These are phyloP conservation scores for Plasmodium gonderi DNA, from an alignment of 169 alveolate species.

Conservation along the genomic window DNA sequence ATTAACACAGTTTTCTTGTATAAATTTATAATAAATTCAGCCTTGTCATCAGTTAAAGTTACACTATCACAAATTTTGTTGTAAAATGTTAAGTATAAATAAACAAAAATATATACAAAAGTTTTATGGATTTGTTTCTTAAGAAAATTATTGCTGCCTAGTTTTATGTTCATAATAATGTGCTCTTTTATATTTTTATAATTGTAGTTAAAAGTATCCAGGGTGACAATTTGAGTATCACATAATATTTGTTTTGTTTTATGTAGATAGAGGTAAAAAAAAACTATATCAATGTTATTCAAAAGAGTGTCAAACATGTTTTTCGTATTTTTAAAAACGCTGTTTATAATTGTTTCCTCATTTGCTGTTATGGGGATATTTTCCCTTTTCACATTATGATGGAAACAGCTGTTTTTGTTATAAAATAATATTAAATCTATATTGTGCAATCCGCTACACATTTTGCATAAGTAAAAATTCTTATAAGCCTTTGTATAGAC, in stretches of 20 bases:
- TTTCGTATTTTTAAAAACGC: conserved; percentile 8
- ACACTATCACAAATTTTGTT: conserved; percentile 14
- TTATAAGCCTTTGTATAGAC: conserved; percentile 26
- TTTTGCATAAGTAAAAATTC: conserved; percentile 51
- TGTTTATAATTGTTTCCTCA: conserved; percentile 17
- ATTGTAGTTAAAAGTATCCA: conserved; percentile 5
- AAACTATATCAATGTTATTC: conserved; percentile 49
- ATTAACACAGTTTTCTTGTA: conserved; percentile 20
- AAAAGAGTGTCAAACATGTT: not conserved
- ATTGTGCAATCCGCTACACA: conserved; percentile 63
- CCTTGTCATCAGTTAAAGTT: not conserved
- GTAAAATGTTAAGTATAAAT: conserved; percentile 56
- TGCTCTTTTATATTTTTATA: conserved; percentile 35
- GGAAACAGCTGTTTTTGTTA: conserved; percentile 46
- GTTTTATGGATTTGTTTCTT: conserved; percentile 6
- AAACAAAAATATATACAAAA: conserved; percentile 13
- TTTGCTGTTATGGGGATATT: not conserved
- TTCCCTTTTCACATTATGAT: conserved; percentile 15
- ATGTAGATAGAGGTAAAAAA: conserved; percentile 46
- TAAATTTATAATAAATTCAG: conserved; percentile 6
- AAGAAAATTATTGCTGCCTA: not conserved
- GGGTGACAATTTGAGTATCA: not conserved
- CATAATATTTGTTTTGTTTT: conserved; percentile 7
- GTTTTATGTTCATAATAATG: conserved; percentile 4
- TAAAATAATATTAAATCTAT: conserved; percentile 65